Percentiles rank a stretch among this genome's conserved stretches.
phyloP scores from a whole-genome alignment of 495 filamentous ascomycete genomes.

The Podospora fimiseda region DNA sequence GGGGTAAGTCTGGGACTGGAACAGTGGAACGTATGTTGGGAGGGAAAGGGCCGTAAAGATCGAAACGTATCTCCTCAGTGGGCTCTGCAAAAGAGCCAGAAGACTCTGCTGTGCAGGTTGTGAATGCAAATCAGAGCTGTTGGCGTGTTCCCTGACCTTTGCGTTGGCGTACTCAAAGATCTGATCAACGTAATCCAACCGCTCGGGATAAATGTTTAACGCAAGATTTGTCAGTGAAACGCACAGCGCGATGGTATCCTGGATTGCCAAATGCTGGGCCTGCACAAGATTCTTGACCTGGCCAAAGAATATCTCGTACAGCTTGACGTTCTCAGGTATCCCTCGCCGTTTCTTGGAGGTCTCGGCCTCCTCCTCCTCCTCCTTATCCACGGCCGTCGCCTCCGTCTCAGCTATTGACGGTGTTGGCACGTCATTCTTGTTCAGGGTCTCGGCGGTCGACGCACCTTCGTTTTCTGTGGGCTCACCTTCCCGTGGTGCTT shows the following conservation, averaged over 20 bases:
- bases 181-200: constrained; percentile 92
- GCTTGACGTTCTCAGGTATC: constrained; percentile 75
- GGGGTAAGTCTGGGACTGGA: constrained; percentile 87
- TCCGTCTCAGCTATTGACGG: constrained; percentile 40
- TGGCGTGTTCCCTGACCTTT: constrained; percentile 83
- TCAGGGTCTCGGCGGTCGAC: constrained; percentile 15
- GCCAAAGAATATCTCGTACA: constrained; percentile 97
- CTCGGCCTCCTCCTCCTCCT: constrained; percentile 32
- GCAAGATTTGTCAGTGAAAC: constrained; percentile 90
- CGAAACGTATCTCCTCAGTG: constrained; percentile 81
- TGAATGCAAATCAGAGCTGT: constrained; percentile 90
- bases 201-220: constrained; percentile 88
- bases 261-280: constrained; percentile 82
- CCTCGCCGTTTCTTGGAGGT: constrained; percentile 53
- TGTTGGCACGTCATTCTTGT: constrained; percentile 28
- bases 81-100: constrained; percentile 77
- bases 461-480: constrained; percentile 13
- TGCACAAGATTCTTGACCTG: constrained; percentile 91
- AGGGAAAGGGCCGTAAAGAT: constrained; percentile 90
- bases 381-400: constrained; percentile 32
- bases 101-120: constrained; percentile 80
- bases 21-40: constrained; percentile 82
- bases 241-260: constrained; percentile 87
- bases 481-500: constrained; percentile 14
- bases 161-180: constrained; percentile 80